These are phyloP conservation scores for Grosmannia penicillata DNA, from an alignment of 2,329 filamentous ascomycete species.

Conservation along the genomic window DNA sequence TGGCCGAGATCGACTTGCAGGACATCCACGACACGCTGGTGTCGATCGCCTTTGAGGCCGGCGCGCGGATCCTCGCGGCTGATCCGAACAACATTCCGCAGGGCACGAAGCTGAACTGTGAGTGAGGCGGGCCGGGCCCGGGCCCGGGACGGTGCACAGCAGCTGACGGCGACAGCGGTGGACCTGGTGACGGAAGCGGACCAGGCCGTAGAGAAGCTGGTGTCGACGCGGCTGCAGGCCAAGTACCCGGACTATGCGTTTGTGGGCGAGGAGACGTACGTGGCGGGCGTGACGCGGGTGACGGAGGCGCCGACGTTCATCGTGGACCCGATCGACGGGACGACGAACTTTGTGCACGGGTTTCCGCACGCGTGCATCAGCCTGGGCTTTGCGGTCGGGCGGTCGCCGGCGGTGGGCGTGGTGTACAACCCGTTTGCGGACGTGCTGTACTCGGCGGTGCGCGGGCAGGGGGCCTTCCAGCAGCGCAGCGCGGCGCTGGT, in stretches of 20 bases:
- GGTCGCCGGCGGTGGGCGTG: conserved; percentile 51
- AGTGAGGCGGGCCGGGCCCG: too few species aligned
- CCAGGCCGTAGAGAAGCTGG: conserved; percentile 48
- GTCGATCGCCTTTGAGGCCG: conserved; percentile 46
- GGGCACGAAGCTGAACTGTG: conserved; percentile 52
- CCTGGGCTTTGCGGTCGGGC: conserved; percentile 53
- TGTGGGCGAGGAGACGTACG: conserved; percentile 66
- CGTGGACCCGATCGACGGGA: conserved; percentile 72
- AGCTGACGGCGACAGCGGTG: conserved; percentile 31
- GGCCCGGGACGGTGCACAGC: neutral
- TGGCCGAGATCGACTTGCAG: conserved; percentile 44
- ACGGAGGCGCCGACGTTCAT: conserved; percentile 60
- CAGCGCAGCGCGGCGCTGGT: conserved; percentile 28
- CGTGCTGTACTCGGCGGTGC: conserved; percentile 53
- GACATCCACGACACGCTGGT: conserved; percentile 47
- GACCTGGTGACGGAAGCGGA: conserved; percentile 57
- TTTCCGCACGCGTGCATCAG: conserved; percentile 65
- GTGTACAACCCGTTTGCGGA: conserved; percentile 69
- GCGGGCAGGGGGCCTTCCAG: conserved; percentile 50
- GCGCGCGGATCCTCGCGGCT: conserved; percentile 46
- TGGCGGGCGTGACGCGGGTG: conserved; percentile 45
- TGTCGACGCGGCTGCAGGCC: conserved; percentile 33
- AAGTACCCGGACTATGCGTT: conserved; percentile 45
- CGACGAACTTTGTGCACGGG: conserved; percentile 66
- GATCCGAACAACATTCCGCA: conserved; percentile 42